Evolutionary conservation across 2,329 filamentous ascomycete species (phyloP).

Genomic region (Endoconidiophora polonica): DNA sequence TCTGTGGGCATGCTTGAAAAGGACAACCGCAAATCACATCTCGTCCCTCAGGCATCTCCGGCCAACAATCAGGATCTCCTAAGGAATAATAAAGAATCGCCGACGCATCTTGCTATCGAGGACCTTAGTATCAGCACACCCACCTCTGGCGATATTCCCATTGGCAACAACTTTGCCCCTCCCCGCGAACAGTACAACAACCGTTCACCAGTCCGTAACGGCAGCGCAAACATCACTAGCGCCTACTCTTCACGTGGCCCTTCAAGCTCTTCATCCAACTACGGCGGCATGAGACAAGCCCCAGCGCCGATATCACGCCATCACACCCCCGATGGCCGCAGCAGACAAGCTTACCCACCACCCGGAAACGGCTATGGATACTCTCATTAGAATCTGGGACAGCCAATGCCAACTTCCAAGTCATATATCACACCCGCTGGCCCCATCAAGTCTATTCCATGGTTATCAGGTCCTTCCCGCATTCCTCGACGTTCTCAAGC

Average conservation of each 20-base stretch:
- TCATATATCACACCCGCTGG: too few relatives aligned
- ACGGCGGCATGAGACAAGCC: constrained; percentile 10
- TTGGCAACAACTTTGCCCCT: constrained; percentile 39
- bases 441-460: too few relatives aligned
- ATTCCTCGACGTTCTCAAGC: neutral
- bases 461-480: too few relatives aligned
- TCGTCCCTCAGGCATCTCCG: constrained; percentile 64
- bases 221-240: constrained; percentile 20
- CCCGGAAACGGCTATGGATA: constrained; percentile 12
- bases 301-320: constrained; percentile 40
- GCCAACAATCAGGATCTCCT: constrained; percentile 56
- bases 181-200: constrained; percentile 23
- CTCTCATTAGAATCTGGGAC: constrained; percentile 11
- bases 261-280: constrained; percentile 4
- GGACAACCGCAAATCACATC: constrained; percentile 88
- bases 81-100: constrained; percentile 41
- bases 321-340: constrained; percentile 33
- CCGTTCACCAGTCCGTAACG: constrained; percentile 36
- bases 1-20: constrained; percentile 85
- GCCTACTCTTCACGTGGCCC: constrained; percentile 1
- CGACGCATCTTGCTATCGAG: constrained; percentile 27
- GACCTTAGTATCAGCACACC: constrained; percentile 39
- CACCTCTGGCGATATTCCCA: constrained; percentile 56
- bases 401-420: too few relatives aligned
- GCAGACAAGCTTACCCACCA: constrained; percentile 26